Percentiles rank a stretch among this genome's conserved stretches.
phyloP scores from a whole-genome alignment of 805 yeast genomes.

The Saturnispora ahearnii region DNA sequence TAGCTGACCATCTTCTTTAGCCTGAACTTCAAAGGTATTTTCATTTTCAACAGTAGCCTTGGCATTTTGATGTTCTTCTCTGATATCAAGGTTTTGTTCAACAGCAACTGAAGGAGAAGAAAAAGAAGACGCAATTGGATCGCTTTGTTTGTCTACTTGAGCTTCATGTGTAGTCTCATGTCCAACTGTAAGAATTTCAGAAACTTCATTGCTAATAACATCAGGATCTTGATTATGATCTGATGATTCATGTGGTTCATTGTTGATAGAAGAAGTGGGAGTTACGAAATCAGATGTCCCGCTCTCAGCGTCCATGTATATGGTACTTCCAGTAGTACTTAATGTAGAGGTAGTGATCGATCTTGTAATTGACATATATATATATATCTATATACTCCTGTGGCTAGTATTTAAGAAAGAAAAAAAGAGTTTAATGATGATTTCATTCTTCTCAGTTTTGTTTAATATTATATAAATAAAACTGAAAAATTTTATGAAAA shows the following conservation, averaged over 20 bases:
- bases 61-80: not conserved
- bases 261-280: not conserved
- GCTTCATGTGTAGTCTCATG: no score
- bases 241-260: no score
- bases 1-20: not conserved
- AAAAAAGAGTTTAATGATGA: not conserved
- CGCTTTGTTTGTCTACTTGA: no score
- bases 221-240: no score
- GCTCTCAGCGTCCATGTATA: conserved; percentile 17
- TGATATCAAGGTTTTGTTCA: not conserved
- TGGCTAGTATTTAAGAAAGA: not conserved
- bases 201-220: no score
- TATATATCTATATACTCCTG: not conserved
- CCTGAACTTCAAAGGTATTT: not conserved
- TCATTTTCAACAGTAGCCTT: not conserved
- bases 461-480: not conserved
- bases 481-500: not conserved
- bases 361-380: conserved; percentile 4
- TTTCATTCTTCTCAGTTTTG: not conserved
- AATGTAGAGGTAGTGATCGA: conserved; percentile 12
- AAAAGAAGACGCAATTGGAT: no score
- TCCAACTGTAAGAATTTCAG: no score
- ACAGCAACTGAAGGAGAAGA: no score
- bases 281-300: conserved; percentile 8
- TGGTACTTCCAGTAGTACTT: conserved; percentile 14